Percentiles rank a stretch among this genome's conserved stretches.
phyloP scores from a whole-genome alignment of 164 flowering plant genomes.

The Litsea cubeba region DNA sequence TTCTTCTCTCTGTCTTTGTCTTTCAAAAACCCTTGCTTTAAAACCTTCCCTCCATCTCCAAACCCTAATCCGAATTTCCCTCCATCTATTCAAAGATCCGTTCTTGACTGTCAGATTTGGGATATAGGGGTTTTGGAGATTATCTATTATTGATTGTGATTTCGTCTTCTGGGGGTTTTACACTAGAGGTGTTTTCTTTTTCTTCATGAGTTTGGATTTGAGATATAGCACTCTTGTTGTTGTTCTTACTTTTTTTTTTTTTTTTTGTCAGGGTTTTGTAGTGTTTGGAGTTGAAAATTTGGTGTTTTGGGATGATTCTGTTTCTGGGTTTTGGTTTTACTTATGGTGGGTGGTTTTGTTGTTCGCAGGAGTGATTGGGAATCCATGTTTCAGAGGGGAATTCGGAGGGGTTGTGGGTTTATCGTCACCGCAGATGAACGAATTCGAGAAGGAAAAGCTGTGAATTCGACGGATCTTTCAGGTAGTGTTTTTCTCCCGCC shows the following conservation, averaged over 20 bases:
- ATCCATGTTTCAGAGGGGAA: conserved; percentile 11
- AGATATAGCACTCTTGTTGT: background rate
- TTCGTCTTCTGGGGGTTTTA: background rate
- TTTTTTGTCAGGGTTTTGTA: background rate
- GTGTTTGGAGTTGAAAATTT: background rate
- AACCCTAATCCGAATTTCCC: conserved; percentile 11
- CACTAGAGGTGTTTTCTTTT: background rate
- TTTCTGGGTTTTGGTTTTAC: background rate
- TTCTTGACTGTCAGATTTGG: too few species aligned
- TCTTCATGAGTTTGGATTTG: too few species aligned
- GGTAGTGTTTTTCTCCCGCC: background rate
- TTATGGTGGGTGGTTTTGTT: background rate
- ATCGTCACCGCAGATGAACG: background rate
- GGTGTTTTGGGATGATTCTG: background rate
- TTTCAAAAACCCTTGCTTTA: background rate
- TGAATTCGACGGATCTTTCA: background rate
- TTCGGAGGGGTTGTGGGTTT: conserved; percentile 4
- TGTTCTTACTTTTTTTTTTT: too few species aligned
- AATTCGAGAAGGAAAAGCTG: conserved; percentile 3
- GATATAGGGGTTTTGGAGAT: background rate
- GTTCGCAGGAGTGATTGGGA: background rate
- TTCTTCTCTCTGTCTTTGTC: background rate
- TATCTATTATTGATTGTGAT: background rate
- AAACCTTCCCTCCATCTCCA: background rate
- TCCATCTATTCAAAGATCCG: background rate